Base-by-base conservation (phyloP, 2,329 filamentous ascomycete genomes). In the Apiospora kogelbergensis region DNA sequence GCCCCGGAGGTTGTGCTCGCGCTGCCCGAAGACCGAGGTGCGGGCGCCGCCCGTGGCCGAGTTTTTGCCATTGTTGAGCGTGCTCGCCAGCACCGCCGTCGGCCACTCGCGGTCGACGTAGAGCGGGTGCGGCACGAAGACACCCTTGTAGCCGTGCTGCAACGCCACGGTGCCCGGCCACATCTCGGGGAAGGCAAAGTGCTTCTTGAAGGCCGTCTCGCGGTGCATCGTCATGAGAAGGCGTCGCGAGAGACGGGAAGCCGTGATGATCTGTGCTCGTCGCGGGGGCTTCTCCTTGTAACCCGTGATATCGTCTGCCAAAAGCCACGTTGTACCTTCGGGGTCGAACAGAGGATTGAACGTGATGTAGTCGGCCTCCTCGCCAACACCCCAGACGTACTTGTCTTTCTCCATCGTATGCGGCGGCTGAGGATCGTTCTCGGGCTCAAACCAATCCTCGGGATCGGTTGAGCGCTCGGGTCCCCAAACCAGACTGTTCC, bases 141-240 rank as follows among this genome's bases (percentile, higher is more conserved):
- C 94, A 45, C 93, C 94, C 83, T 98, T 98, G 82, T 93, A 90
- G 13, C 95, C 95, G 78, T 98, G 95, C 70, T 98, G 95, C 11
- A 98, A 86, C 1, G 95, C 93, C 1, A 93, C 90, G 0, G 93
- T 96, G 0, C 91, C 91, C 0, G 95, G 93, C 94, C 94, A 98
- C 95, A 98, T 98, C 80, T 98, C 95, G 0, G 94, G 93, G 78
- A 97, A 97, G 83, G 96, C 97, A 72, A 93, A 93, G 80, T 97
- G 93, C 74, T 94, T 95, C 77, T 91, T 91, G 75, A 93, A 88
- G 40, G 90, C 89, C 4, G 95, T 97, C 83, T 97, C 94, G 68
- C 90, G 88, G 83, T 98, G 95, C 95, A 98, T 98, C 22, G 91
- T 91, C 71, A 90, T 84, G 17, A 98, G 86, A 64, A 98, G 88